These are phyloP conservation scores for Hypholoma fasciculare DNA, from an alignment of 768 basidiomycete species.

Conservation along the genomic window DNA sequence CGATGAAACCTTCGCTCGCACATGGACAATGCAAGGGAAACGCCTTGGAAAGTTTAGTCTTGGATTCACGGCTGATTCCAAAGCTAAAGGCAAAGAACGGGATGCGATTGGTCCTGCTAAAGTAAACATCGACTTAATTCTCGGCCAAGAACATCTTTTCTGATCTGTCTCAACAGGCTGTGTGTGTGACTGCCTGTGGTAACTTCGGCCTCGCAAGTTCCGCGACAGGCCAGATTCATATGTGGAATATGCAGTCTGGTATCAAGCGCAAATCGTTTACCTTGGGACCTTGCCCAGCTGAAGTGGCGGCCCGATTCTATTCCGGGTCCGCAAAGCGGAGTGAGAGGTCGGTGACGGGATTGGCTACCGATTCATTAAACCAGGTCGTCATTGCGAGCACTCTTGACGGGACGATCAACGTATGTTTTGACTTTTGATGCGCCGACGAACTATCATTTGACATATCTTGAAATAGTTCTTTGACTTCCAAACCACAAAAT, in stretches of 20 bases:
- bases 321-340: conserved; percentile 38
- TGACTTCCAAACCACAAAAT: conserved; percentile 85
- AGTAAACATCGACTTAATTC: conserved; percentile 37
- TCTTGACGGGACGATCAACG: conserved; percentile 86
- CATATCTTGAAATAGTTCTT: conserved; percentile 69
- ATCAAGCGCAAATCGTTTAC: conserved; percentile 77
- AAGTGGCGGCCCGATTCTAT: conserved; percentile 45
- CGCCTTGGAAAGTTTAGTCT: conserved; percentile 76
- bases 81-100: conserved; percentile 48
- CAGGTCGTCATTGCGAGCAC: conserved; percentile 80
- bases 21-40: conserved; percentile 88
- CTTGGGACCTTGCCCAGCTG: conserved; percentile 63
- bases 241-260: conserved; percentile 99
- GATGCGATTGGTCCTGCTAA: conserved; percentile 63
- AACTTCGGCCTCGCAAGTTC: conserved; percentile 91
- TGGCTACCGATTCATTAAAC: conserved; percentile 87
- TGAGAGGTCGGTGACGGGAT: conserved; percentile 70
- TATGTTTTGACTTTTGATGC: conserved; percentile 36
- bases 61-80: conserved; percentile 50
- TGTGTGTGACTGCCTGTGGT: conserved; percentile 91
- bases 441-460: conserved; percentile 3
- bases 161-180: conserved; percentile 47
- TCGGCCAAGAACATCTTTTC: not conserved
- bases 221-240: conserved; percentile 74
- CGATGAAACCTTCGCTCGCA: conserved; percentile 79